A percentile compares a stretch with the other conserved stretches of the same genome.
Evolutionary conservation across 1,284 basidiomycete genomes (phyloP).

Genomic region (Singerocomus inundabilis): DNA sequence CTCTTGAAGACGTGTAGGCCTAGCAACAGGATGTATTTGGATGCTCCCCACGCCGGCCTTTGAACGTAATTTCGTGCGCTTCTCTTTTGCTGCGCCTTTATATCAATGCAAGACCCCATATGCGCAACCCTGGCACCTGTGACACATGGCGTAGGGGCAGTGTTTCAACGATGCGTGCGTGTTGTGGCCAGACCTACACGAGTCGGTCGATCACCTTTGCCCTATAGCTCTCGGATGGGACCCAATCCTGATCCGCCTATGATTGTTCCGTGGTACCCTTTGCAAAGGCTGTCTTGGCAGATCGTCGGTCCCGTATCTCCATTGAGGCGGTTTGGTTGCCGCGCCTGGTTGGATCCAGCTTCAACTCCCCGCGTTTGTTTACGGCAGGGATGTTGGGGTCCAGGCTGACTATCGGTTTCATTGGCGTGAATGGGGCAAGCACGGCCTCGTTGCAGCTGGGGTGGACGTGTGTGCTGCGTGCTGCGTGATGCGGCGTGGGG

Average conservation of each 20-base stretch:
- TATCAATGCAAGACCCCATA: neutral
- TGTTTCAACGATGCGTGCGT: constrained; percentile 41
- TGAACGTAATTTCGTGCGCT: constrained; percentile 23
- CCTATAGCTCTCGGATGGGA: constrained; percentile 12
- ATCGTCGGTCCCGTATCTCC: constrained; percentile 26
- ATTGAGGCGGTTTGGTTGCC: neutral
- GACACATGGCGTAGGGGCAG: constrained; percentile 30
- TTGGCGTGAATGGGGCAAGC: constrained; percentile 5
- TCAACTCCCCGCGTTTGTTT: constrained; percentile 5
- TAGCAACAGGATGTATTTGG: constrained; percentile 11
- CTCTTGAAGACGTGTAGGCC: neutral
- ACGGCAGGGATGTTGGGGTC: constrained; percentile 1
- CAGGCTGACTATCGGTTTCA: neutral
- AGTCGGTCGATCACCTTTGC: constrained; percentile 15
- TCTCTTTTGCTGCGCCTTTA: neutral
- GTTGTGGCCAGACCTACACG: too few species aligned
- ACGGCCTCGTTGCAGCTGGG: constrained; percentile 9
- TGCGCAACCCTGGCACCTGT: neutral
- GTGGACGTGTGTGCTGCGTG: neutral
- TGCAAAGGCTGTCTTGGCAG: constrained; percentile 33
- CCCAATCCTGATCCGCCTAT: constrained; percentile 14
- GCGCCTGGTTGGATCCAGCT: neutral
- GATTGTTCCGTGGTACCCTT: constrained; percentile 7
- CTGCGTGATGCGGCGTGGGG: constrained; percentile 4
- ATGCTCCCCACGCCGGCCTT: constrained; percentile 3